Evolutionary conservation across 2,329 filamentous ascomycete genomes (phyloP), one percentile per base, ranked within the genome.

Genomic region (Phyllosticta capitalensis): DNA sequence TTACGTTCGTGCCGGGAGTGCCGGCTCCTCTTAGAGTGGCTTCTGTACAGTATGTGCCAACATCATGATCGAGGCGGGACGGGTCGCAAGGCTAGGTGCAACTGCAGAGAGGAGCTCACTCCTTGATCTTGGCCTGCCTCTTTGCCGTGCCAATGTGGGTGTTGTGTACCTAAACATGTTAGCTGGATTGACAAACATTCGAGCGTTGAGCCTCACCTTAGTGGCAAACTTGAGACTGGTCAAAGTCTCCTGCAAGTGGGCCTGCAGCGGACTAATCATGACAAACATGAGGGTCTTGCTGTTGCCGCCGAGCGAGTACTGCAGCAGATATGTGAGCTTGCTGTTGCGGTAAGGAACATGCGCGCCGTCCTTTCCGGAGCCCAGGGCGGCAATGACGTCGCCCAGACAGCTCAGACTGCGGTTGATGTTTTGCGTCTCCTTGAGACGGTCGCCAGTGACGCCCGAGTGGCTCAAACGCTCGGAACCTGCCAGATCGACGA

Each of bases 251-350:
- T 87, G 88, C 64, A 96, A 78, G 76, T 97, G 94, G 5, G 86
- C 88, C 76, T 95, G 89, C 61, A 97, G 78, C 33, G 94, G 94
- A 66, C 88, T 94, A 60, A 96, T 89, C 92, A 97, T 97, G 71
- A 97, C 90, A 72, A 99, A 96, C 94, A 99, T 99, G 67, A 99
- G 86, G 0, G 94, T 99, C 76, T 96, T 95, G 66, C 88, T 94
- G 73, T 96, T 96, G 17, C 94, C 94, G 3, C 94, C 92, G 7
- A 99, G 79, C 2, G 90, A 96, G 70, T 94, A 95, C 82, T 97
- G 90, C 45, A 99, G 81, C 53, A 99, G 81, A 69, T 96, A 95
- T 9, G 94, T 99, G 64, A 99, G 84, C 80, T 96, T 97, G 66
- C 90, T 96, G 76, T 97, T 97, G 58, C 94, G 81, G 76, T 97